phyloP scores from a whole-genome alignment of 2,329 filamentous ascomycete species.

The Diplodia sapinea region DNA sequence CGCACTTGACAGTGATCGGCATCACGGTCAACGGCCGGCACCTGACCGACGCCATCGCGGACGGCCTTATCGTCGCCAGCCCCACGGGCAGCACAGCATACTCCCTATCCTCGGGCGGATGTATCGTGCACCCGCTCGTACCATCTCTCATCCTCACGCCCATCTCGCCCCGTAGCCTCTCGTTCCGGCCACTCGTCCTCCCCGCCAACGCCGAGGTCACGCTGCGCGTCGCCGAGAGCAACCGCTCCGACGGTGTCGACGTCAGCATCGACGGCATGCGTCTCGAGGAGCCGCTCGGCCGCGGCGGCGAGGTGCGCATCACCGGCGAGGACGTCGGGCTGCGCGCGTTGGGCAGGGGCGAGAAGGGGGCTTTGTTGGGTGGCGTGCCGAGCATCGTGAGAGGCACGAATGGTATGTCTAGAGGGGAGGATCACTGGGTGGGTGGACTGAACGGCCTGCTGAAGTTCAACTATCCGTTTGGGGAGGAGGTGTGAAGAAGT shows the following conservation, averaged over 20 bases:
- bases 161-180: slow-evolving; percentile 89
- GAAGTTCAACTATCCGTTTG: slow-evolving; percentile 98
- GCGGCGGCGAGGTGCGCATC: slow-evolving; percentile 77
- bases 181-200: slow-evolving; percentile 88
- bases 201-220: slow-evolving; percentile 85
- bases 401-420: slow-evolving; percentile 49
- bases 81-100: slow-evolving; percentile 96
- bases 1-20: slow-evolving; percentile 89
- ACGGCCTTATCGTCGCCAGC: slow-evolving; percentile 92
- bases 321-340: slow-evolving; percentile 77
- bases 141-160: slow-evolving; percentile 88
- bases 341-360: slow-evolving; percentile 52
- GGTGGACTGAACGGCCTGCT: slow-evolving; percentile 89
- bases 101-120: slow-evolving; percentile 88
- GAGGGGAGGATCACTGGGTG: slow-evolving; percentile 90
- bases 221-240: slow-evolving; percentile 73
- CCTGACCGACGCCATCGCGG: slow-evolving; percentile 90
- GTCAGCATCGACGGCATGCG: slow-evolving; percentile 58
- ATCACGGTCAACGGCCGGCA: slow-evolving; percentile 89
- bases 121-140: slow-evolving; percentile 92
- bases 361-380: slow-evolving; percentile 65
- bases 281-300: slow-evolving; percentile 46
- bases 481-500: slow-evolving; percentile 54
- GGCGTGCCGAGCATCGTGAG: slow-evolving; percentile 93
- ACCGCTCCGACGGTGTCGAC: slow-evolving; percentile 56